Percentiles rank a stretch among this genome's conserved stretches.
phyloP scores from a whole-genome alignment of 2,329 filamentous ascomycete species.

The Pseudocercospora fijiensis region DNA sequence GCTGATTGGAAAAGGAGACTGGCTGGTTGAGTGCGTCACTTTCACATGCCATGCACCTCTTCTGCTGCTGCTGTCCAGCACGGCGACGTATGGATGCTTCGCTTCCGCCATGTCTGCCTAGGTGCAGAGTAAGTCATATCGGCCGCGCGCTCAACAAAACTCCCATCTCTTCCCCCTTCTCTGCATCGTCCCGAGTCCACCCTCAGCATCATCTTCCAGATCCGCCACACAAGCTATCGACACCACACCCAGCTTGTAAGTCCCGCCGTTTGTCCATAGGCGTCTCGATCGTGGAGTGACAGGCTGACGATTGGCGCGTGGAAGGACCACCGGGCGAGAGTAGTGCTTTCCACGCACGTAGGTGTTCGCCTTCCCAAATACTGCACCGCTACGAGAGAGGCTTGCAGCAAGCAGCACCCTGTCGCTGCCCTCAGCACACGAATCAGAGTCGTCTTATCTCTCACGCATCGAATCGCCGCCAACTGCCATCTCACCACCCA shows the following conservation, averaged over 20 bases:
- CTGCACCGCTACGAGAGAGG: neutral
- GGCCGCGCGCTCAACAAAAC: neutral
- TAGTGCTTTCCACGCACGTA: neutral
- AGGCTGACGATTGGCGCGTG: neutral
- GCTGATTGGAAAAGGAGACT: neutral
- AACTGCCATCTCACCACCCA: neutral
- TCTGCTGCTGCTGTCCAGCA: neutral
- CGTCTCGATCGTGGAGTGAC: neutral
- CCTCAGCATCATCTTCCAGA: neutral
- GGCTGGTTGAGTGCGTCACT: neutral
- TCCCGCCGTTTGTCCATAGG: neutral
- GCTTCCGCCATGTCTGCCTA: neutral
- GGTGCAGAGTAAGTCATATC: neutral
- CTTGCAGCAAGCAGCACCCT: constrained; percentile 6
- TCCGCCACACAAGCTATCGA: neutral
- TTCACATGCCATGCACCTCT: neutral
- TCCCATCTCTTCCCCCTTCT: neutral
- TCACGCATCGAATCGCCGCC: constrained; percentile 1
- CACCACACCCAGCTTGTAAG: neutral
- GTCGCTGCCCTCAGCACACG: constrained; percentile 1
- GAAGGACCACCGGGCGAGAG: neutral
- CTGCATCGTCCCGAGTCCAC: neutral
- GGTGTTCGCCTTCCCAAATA: neutral
- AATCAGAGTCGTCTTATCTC: constrained; percentile 3
- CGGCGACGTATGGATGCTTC: neutral